Base-by-base conservation (phyloP, 83 land plant species). In the Picea engelmannii region DNA sequence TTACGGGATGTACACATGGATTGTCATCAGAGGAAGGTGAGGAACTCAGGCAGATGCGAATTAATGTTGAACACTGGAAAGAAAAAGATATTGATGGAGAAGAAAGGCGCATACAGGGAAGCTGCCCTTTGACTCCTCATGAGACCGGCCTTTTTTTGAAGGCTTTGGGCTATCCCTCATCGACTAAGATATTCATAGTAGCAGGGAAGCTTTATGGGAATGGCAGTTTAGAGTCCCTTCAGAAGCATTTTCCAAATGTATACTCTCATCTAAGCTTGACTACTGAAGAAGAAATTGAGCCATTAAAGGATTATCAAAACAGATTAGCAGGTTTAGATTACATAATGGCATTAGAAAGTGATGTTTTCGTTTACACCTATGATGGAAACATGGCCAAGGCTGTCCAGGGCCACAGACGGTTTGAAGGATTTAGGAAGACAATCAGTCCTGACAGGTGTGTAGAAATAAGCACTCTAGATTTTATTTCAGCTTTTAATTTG, bases 301-400 rank as follows among this genome's bases (percentile, higher is more conserved):
- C 88, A 21, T 71, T 88, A 1, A 71, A 42, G 17, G 61, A 67
- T 16, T 82, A 69, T 52, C 89, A 88, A 65, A 88, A 88, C 81
- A 88, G 88, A n/a, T 69, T 88, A 13, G 86, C 89, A 13, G 89
- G 82, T 5, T 25, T 88, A 15, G 89, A 88, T 62, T 88, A 88
- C 76, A 80, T 80, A 1, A 31, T 88, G 66, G 89, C 89, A 31
- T 73, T 85, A 21, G 82, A 86, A 24, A 88, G 89, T 67, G 88
- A 88, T 80, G 89, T 86, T 4, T 88, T 88, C 31, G 89, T 88
- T 16, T 83, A 79, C 66, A 88, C 89, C 20, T 85, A 85, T 73
- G 88, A 88, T 82, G 89, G 89, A 2, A 88, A 88, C 31, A 88
- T 88, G 89, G 89, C 89, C 47, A 88, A 88, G 73, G 88, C 89